These are phyloP conservation scores for Podosphaera fusca DNA, from an alignment of 2,329 filamentous ascomycete genomes.

Conservation along the genomic window DNA sequence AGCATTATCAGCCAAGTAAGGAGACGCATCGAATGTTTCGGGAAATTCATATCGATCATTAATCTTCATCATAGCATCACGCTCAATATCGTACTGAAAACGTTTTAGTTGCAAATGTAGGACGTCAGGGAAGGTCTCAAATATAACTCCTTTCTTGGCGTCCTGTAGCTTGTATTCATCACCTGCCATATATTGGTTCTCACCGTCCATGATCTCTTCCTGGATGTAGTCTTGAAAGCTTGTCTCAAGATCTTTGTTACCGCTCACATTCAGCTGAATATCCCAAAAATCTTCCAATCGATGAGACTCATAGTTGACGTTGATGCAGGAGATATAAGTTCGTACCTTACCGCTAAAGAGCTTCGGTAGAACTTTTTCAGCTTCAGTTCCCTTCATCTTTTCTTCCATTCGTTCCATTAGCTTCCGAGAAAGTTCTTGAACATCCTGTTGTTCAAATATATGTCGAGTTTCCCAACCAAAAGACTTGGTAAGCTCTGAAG, in stretches of 20 bases:
- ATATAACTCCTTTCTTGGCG: slow-evolving; percentile 93
- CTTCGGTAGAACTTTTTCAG: slow-evolving; percentile 67
- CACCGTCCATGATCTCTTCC: slow-evolving; percentile 88
- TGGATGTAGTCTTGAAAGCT: slow-evolving; percentile 94
- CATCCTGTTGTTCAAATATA: slow-evolving; percentile 96
- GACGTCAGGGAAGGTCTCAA: slow-evolving; percentile 82
- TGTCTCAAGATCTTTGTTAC: slow-evolving; percentile 77
- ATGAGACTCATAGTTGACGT: slow-evolving; percentile 92
- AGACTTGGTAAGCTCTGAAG: slow-evolving; percentile 80
- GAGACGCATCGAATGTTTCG: slow-evolving; percentile 59
- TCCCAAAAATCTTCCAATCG: slow-evolving; percentile 97
- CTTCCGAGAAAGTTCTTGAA: slow-evolving; percentile 88
- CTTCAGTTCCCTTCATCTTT: slow-evolving; percentile 90
- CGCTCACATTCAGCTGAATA: slow-evolving; percentile 86
- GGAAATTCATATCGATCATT: slow-evolving; percentile 84
- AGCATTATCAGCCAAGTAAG: slow-evolving; percentile 67
- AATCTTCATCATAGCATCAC: slow-evolving; percentile 97
- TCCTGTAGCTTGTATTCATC: slow-evolving; percentile 84
- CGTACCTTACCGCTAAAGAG: slow-evolving; percentile 97
- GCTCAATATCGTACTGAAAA: slow-evolving; percentile 91
- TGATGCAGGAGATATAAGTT: slow-evolving; percentile 96
- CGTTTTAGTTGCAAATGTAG: slow-evolving; percentile 88
- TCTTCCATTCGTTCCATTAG: slow-evolving; percentile 94
- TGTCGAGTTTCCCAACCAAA: slow-evolving; percentile 97
- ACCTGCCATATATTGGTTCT: slow-evolving; percentile 92